phyloP scores from a whole-genome alignment of 768 basidiomycete species.

The Sporobolomyces phaffii region DNA sequence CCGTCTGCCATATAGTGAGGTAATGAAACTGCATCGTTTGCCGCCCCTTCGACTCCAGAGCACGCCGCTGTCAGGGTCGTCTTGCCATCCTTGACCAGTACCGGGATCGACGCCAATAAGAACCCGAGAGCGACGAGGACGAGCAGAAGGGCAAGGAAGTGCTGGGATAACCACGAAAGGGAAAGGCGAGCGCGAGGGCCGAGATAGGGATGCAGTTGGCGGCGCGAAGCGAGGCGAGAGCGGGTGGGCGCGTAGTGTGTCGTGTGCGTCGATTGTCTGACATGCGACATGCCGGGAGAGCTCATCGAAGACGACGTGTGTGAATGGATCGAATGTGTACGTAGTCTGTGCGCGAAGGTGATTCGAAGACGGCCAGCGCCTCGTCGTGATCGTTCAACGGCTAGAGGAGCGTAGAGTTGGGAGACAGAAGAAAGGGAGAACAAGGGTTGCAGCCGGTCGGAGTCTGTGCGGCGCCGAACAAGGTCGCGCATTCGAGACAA shows the following conservation, averaged over 20 bases:
- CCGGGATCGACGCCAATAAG: conserved; percentile 12
- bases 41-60: conserved; percentile 28
- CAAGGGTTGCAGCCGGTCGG: neutral
- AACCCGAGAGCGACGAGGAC: conserved; percentile 33
- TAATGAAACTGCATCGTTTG: conserved; percentile 16
- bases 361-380: neutral
- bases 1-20: conserved; percentile 35
- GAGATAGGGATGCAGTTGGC: conserved; percentile 30
- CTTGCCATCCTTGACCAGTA: conserved; percentile 23
- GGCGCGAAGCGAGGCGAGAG: neutral
- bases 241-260: too few species aligned
- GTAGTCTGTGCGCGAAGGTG: neutral
- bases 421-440: neutral
- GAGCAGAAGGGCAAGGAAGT: conserved; percentile 36
- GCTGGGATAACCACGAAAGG: conserved; percentile 36
- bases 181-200: conserved; percentile 32
- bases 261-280: neutral
- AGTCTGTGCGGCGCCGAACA: conserved; percentile 8
- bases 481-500: too few species aligned
- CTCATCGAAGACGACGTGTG: neutral
- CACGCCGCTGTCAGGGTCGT: conserved; percentile 9
- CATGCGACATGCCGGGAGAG: too few species aligned
- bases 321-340: neutral
- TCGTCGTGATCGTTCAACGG: too few species aligned
- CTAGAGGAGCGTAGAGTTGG: neutral